These are phyloP conservation scores for Gonium pectorale DNA, from an alignment of 139 green algal species.

Conservation along the genomic window DNA sequence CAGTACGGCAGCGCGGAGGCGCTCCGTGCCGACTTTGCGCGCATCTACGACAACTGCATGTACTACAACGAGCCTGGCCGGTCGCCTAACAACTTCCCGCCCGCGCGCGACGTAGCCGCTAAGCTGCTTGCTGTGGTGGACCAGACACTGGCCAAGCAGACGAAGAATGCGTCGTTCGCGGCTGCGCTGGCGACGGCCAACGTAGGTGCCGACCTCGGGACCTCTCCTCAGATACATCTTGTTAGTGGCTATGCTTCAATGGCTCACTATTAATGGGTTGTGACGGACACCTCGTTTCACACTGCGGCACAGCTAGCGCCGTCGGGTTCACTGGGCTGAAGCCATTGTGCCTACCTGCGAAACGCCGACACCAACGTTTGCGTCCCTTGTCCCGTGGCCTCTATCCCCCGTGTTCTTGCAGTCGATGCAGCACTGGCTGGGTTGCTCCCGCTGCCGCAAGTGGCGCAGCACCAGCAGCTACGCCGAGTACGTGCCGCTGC, in stretches of 20 bases:
- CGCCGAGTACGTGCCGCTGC: neutral
- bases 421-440: constrained; percentile 23
- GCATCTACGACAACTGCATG: constrained; percentile 32
- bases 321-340: too few relatives aligned
- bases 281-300: too few relatives aligned
- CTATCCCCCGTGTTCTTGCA: neutral
- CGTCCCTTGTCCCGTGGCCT: neutral
- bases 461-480: constrained; percentile 23
- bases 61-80: constrained; percentile 13
- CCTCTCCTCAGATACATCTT: too few relatives aligned
- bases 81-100: constrained; percentile 18
- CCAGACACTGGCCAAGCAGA: neutral
- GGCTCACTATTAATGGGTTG: too few relatives aligned
- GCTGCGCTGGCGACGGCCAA: neutral
- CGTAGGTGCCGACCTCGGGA: too few relatives aligned
- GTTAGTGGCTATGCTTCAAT: too few relatives aligned
- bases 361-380: too few relatives aligned
- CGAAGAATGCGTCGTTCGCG: neutral
- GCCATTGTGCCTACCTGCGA: too few relatives aligned
- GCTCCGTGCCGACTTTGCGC: constrained; percentile 18
- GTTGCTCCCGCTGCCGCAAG: constrained; percentile 13
- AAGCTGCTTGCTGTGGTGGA: neutral
- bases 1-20: constrained; percentile 15
- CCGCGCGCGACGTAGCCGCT: neutral
- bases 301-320: too few relatives aligned